A percentile compares a stretch with the other conserved stretches of the same genome.
phyloP scores from a whole-genome alignment of 163 green algal genomes.

The Coccomyxa subellipsoidea region DNA sequence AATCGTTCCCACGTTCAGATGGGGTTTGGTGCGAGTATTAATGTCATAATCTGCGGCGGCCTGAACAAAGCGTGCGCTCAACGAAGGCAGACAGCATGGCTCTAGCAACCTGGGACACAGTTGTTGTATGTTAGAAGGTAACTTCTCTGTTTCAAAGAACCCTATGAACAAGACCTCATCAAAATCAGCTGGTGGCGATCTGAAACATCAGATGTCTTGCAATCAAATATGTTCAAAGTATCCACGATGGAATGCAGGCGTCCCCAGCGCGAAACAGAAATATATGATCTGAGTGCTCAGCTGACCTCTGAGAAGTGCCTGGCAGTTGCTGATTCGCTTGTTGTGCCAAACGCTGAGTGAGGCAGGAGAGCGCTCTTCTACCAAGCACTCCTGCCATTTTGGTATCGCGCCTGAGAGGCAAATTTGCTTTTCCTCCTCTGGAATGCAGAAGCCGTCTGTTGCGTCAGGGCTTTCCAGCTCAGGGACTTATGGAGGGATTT shows the following conservation, averaged over 20 bases:
- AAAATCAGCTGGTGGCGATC: no score
- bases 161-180: background rate
- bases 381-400: background rate
- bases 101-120: background rate
- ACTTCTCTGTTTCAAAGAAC: background rate
- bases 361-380: background rate
- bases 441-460: no score
- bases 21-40: conserved; percentile 81
- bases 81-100: conserved; percentile 1
- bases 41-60: conserved; percentile 32
- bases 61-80: background rate
- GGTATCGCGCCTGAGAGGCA: background rate
- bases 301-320: background rate
- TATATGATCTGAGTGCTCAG: background rate
- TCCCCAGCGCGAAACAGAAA: background rate
- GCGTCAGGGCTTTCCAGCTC: no score
- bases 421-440: no score
- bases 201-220: no score
- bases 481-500: no score
- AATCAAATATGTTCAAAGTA: no score
- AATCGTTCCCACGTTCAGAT: conserved; percentile 99
- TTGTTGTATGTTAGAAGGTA: background rate
- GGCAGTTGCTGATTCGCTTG: background rate
- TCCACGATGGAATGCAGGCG: no score
- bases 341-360: background rate